Evolutionary conservation across 306 rosid genomes (phyloP).

Genomic region (Macrotyloma uniflorum): DNA sequence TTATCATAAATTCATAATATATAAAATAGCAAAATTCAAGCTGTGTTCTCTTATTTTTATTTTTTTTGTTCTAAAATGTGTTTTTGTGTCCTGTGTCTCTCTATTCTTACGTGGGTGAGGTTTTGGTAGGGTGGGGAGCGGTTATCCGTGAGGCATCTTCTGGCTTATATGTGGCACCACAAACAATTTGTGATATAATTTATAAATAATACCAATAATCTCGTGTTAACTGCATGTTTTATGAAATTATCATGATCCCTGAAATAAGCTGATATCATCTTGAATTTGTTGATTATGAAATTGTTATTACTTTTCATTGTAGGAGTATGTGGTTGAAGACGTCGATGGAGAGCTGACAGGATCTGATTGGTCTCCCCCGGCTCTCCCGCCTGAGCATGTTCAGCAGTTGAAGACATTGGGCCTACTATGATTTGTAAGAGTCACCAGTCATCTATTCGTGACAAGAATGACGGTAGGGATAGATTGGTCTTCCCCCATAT

Average conservation of each 20-base stretch:
- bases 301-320: slow-evolving; percentile 24
- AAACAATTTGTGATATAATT: slow-evolving; percentile 8
- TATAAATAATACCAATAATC: background rate
- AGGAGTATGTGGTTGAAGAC: slow-evolving; percentile 98
- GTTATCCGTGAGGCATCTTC: background rate
- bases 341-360: slow-evolving; percentile 94
- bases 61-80: background rate
- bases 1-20: background rate
- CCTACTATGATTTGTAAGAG: slow-evolving; percentile 59
- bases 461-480: slow-evolving; percentile 41
- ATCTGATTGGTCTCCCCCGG: slow-evolving; percentile 87
- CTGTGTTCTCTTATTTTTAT: background rate
- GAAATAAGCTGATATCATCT: background rate
- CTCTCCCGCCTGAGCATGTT: slow-evolving; percentile 86
- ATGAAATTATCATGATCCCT: background rate
- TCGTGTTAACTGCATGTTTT: background rate
- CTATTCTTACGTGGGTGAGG: background rate
- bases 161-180: background rate
- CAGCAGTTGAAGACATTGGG: slow-evolving; percentile 94
- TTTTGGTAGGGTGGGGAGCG: too few species aligned
- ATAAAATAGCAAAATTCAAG: background rate
- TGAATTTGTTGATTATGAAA: slow-evolving; percentile 36
- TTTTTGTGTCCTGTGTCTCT: background rate
- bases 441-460: slow-evolving; percentile 35
- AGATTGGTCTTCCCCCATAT: slow-evolving; percentile 34